phyloP scores from a whole-genome alignment of 345 rosid genomes.

The Raphanus raphanistrum region DNA sequence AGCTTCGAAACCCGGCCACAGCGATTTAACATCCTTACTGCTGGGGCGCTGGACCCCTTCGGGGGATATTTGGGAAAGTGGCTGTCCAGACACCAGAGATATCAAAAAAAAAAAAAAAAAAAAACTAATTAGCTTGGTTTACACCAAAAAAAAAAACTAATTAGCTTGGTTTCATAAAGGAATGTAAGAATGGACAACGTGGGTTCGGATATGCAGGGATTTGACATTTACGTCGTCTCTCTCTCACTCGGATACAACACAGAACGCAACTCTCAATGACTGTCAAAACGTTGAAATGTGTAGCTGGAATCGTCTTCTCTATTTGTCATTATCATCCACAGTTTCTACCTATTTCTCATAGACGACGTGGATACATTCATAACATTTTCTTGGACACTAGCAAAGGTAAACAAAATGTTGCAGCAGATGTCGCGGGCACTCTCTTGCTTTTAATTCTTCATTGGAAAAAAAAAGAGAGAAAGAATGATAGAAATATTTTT shows the following conservation, averaged over 20 bases:
- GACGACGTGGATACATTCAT: conserved; percentile 8
- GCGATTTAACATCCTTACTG: too few relatives aligned
- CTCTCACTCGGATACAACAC: conserved; percentile 12
- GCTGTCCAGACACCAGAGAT: too few relatives aligned
- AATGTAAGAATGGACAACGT: conserved; percentile 49
- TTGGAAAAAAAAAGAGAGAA: background rate
- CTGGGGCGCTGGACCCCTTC: too few relatives aligned
- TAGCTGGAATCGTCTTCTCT: conserved; percentile 85
- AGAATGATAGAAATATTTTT: background rate
- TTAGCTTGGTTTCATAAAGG: conserved; percentile 6
- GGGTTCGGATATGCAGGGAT: conserved; percentile 58
- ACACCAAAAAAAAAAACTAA: background rate
- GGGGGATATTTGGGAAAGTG: too few relatives aligned
- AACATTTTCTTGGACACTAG: conserved; percentile 28
- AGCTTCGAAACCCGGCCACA: too few relatives aligned
- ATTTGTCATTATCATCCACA: conserved; percentile 75
- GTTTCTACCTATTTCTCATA: conserved; percentile 24
- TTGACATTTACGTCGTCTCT: conserved; percentile 53
- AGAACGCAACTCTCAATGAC: conserved; percentile 64
- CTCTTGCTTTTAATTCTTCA: conserved; percentile 6
- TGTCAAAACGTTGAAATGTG: conserved; percentile 66
- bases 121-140: background rate
- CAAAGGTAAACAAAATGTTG: conserved; percentile 29
- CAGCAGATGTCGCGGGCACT: conserved; percentile 47
- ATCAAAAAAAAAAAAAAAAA: too few relatives aligned